Conservation (phyloP, 1,139 yeast species). For the Entelexis paramagnoliae region DNA sequence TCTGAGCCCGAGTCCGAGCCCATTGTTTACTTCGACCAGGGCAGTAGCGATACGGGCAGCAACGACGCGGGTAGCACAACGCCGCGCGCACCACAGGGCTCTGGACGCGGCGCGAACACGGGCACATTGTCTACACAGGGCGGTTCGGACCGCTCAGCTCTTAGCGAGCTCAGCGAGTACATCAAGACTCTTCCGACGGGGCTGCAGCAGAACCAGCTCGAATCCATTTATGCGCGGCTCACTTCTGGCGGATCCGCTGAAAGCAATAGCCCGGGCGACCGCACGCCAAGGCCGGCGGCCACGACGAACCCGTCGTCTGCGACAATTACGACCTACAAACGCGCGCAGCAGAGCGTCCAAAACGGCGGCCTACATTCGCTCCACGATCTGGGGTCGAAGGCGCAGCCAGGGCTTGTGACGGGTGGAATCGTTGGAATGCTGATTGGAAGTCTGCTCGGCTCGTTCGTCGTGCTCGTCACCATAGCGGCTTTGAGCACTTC, state of each 20-base stretch:
- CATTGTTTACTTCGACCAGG: background rate
- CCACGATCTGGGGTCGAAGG: background rate
- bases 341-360: background rate
- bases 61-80: background rate
- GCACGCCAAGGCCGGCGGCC: constrained; percentile 4
- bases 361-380: background rate
- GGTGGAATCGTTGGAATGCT: background rate
- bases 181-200: background rate
- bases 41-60: background rate
- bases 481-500: background rate
- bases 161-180: background rate
- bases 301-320: constrained; percentile 2
- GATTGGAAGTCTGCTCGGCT: background rate
- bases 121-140: too few species aligned
- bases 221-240: background rate
- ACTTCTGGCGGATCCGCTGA: background rate
- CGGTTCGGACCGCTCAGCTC: background rate
- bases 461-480: background rate
- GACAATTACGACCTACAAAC: background rate
- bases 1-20: constrained; percentile 8
- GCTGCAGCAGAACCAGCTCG: background rate
- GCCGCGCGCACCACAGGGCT: background rate
- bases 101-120: background rate
- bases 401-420: background rate
- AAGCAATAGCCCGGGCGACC: background rate